Base-by-base conservation (phyloP, 371 early-diverging fungal species). In the Mucor piriformis region DNA sequence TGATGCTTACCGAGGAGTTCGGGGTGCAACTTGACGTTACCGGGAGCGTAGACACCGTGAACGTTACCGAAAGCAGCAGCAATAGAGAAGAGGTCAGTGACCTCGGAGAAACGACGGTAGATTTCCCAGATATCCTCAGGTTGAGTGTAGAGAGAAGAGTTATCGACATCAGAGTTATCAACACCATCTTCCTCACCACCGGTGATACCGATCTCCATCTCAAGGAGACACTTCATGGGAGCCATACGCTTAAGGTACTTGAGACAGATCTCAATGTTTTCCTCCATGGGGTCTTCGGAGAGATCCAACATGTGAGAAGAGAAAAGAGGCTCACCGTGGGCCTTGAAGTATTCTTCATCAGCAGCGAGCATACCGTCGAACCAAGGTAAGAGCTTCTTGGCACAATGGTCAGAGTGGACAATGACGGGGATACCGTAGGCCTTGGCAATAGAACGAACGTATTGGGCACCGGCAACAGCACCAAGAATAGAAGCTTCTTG, bases 141-240 rank as follows among this genome's bases (percentile, higher is more conserved):
- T 73, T 93, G 94, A 34, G 95, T 93, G 83, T 94, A 95, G 12
- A 95, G 83, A 21, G 88, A 61, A 61, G 88, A 83, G 72, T 92
- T 93, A 74, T 94, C 93, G 50, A 94, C 92, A 25, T 75, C 81
- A 66, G 91, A 86, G 83, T 95, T 93, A 86, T 94, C 92, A 59
- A 95, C 95, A 76, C 95, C 95, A 72, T 95, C 95, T 79, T 95
- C 95, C 81, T 95, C 95, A 69, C 95, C 95, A 73, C 95, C 95
- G 23, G 95, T 94, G 73, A 95, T 92, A 77, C 95, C 95, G 51
- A 95, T 94, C 83, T 95, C 95, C 93, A 95, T 95, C 79, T 95
- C 95, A 60, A 95, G 83, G 65, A 88, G 81, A 67, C 86, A 85
- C 69, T 89, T 85, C 73, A 94, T 91, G 54, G 86, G 79, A 25